Evolutionary conservation across 352 stramenopile species (phyloP).

Genomic region (Globisporangium nodosum): DNA sequence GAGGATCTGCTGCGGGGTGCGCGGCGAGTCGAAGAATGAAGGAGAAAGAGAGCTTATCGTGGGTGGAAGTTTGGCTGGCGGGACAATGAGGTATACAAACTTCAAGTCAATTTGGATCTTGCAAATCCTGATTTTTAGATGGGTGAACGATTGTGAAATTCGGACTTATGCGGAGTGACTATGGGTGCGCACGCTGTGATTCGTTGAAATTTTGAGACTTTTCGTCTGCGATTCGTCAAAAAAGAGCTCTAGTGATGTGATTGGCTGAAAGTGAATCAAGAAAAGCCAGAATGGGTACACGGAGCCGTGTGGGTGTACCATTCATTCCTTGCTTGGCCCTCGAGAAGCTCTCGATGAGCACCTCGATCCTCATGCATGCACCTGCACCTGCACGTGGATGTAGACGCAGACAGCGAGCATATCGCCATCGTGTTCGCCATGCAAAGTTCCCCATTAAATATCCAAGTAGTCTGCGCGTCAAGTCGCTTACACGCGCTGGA

Average conservation of each 20-base stretch:
- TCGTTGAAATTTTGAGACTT: background rate
- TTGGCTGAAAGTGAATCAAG: too few species aligned
- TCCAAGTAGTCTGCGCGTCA: too few species aligned
- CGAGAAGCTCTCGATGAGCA: too few species aligned
- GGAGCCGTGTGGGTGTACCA: too few species aligned
- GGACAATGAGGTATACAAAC: background rate
- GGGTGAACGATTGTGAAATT: constrained; percentile 2
- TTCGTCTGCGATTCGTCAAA: constrained; percentile 1
- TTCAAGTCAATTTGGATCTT: background rate
- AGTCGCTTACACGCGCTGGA: background rate
- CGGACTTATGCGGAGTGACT: background rate
- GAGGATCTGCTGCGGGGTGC: too few species aligned
- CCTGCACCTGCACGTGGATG: too few species aligned
- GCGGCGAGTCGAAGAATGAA: constrained; percentile 5
- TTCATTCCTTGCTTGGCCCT: too few species aligned
- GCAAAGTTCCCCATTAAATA: too few species aligned
- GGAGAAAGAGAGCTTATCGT: background rate
- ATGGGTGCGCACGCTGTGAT: background rate
- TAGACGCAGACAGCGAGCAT: too few species aligned
- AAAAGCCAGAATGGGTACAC: too few species aligned
- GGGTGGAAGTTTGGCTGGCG: background rate
- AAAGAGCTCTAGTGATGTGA: background rate
- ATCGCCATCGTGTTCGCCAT: too few species aligned
- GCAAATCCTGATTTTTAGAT: constrained; percentile 9
- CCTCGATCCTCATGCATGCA: too few species aligned